These are phyloP conservation scores for Drechslerella coelobrocha DNA, from an alignment of 2,329 filamentous ascomycete genomes.

Conservation along the genomic window DNA sequence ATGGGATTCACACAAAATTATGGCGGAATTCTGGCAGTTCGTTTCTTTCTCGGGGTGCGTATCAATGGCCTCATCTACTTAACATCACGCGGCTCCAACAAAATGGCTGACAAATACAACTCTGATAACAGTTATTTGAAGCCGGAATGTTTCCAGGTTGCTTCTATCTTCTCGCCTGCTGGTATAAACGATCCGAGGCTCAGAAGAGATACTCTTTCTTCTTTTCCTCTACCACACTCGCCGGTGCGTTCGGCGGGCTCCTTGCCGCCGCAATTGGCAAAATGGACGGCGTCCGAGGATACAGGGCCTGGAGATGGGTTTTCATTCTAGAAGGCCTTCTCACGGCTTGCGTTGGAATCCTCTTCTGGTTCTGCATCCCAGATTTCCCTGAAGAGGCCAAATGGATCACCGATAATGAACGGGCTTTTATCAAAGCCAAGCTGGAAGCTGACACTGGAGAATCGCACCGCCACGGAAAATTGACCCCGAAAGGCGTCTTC, in stretches of 20 bases:
- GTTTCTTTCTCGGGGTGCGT: constrained; percentile 79
- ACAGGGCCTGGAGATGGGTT: constrained; percentile 79
- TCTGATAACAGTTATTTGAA: constrained; percentile 59
- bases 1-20: constrained; percentile 77
- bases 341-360: constrained; percentile 68
- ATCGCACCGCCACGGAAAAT: constrained; percentile 68
- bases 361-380: constrained; percentile 74
- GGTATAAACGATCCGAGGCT: constrained; percentile 85
- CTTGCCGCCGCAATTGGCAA: constrained; percentile 87
- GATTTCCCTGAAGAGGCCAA: constrained; percentile 76
- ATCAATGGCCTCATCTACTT: background rate
- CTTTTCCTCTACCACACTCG: constrained; percentile 80
- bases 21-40: constrained; percentile 74
- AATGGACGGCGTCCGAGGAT: constrained; percentile 74
- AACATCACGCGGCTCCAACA: background rate
- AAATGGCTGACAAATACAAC: background rate
- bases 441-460: constrained; percentile 73
- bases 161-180: constrained; percentile 79
- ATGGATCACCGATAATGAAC: constrained; percentile 76
- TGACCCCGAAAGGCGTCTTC: constrained; percentile 69
- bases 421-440: constrained; percentile 69
- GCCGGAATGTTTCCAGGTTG: constrained; percentile 78
- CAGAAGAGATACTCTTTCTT: constrained; percentile 94
- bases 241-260: constrained; percentile 84
- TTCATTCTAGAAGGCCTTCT: constrained; percentile 78